These are phyloP conservation scores for Rhynchosporium graminicola DNA, from an alignment of 2,329 filamentous ascomycete genomes.

Conservation along the genomic window DNA sequence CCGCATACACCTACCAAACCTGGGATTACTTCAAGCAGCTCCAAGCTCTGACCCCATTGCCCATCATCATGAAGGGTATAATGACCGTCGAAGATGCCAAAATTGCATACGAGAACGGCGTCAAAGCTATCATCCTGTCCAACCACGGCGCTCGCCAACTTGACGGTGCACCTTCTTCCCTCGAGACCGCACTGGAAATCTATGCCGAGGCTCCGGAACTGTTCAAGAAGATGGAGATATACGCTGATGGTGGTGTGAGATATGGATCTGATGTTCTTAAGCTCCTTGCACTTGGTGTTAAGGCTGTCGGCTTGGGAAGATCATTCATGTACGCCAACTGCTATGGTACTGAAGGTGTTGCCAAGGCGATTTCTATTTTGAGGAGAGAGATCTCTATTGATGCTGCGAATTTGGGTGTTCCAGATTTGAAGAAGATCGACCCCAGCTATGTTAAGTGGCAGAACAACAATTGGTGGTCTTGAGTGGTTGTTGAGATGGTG, in stretches of 20 bases:
- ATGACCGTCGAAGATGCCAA: conserved; percentile 61
- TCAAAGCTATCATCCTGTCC: conserved; percentile 55
- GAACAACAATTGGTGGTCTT: conserved; percentile 16
- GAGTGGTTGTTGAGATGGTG: neutral
- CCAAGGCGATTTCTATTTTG: conserved; percentile 49
- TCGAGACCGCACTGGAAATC: conserved; percentile 61
- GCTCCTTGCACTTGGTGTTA: conserved; percentile 60
- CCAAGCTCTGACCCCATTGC: conserved; percentile 22
- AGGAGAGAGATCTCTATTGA: conserved; percentile 42
- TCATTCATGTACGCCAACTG: conserved; percentile 52
- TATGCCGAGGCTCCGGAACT: conserved; percentile 40
- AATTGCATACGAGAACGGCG: conserved; percentile 56
- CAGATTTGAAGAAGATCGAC: conserved; percentile 21
- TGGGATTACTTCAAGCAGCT: conserved; percentile 46
- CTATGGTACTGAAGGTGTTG: conserved; percentile 50
- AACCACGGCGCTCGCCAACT: conserved; percentile 57
- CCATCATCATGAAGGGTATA: conserved; percentile 45
- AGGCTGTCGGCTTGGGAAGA: conserved; percentile 61
- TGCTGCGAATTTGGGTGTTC: conserved; percentile 19
- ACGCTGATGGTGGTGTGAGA: conserved; percentile 61
- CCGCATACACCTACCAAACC: conserved; percentile 18
- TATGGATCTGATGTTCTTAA: conserved; percentile 61
- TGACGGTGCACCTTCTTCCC: conserved; percentile 57
- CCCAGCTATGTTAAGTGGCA: conserved; percentile 18
- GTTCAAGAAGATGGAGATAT: conserved; percentile 47